phyloP scores from a whole-genome alignment of 2,329 filamentous ascomycete genomes.

The Dactylellina sp. region DNA sequence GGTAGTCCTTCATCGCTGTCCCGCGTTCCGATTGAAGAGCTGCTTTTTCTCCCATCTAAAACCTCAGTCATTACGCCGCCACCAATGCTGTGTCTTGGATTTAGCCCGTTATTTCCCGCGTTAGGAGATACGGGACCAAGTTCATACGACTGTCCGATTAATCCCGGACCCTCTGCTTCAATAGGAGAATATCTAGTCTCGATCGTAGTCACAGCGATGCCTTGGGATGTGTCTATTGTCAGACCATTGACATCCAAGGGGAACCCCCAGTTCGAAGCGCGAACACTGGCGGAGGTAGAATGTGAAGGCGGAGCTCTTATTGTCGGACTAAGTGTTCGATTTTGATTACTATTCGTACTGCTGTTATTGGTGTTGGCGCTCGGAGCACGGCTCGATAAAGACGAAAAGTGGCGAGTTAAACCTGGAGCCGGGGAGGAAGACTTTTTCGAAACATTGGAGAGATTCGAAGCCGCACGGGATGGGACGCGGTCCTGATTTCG shows the following conservation, averaged over 20 bases:
- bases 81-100: slow-evolving; percentile 45
- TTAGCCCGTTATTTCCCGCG: background rate
- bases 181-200: slow-evolving; percentile 50
- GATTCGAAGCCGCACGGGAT: slow-evolving; percentile 37
- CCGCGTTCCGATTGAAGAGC: slow-evolving; percentile 12
- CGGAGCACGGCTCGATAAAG: slow-evolving; percentile 25
- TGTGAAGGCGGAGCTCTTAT: slow-evolving; percentile 31
- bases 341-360: slow-evolving; percentile 3
- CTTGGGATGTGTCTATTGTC: slow-evolving; percentile 30
- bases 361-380: slow-evolving; percentile 37
- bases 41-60: slow-evolving; percentile 19
- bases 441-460: slow-evolving; percentile 32
- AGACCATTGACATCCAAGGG: slow-evolving; percentile 32
- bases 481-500: slow-evolving; percentile 41
- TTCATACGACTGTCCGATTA: slow-evolving; percentile 39
- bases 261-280: slow-evolving; percentile 55
- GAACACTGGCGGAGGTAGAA: slow-evolving; percentile 39
- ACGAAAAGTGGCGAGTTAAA: slow-evolving; percentile 40
- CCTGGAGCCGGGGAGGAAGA: slow-evolving; percentile 17
- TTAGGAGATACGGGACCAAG: slow-evolving; percentile 29
- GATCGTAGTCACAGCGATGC: slow-evolving; percentile 45
- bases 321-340: slow-evolving; percentile 26
- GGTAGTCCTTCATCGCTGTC: slow-evolving; percentile 8
- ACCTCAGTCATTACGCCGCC: slow-evolving; percentile 34
- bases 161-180: slow-evolving; percentile 27